Conservation (phyloP, 2,329 filamentous ascomycete species). For the Cercospora janseana region DNA sequence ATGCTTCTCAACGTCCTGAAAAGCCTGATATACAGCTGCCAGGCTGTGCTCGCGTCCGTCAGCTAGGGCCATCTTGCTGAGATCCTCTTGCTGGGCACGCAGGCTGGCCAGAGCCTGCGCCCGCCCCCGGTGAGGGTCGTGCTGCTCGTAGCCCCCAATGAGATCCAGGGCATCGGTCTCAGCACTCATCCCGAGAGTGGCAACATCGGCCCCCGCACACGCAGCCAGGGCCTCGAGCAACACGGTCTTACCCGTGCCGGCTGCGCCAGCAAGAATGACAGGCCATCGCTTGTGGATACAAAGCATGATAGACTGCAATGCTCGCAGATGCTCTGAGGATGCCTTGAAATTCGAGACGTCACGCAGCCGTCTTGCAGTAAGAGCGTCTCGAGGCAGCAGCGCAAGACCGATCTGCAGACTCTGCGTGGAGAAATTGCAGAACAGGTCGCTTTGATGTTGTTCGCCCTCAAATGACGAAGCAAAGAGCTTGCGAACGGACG, state of each 20-base stretch:
- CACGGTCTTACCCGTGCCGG: constrained; percentile 82
- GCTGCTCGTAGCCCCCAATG: constrained; percentile 93
- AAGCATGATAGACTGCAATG: constrained; percentile 82
- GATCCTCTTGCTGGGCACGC: constrained; percentile 13
- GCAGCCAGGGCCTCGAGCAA: constrained; percentile 79
- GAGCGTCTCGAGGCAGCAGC: constrained; percentile 59
- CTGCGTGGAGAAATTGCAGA: constrained; percentile 66
- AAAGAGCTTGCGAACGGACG: constrained; percentile 65
- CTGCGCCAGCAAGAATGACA: constrained; percentile 80
- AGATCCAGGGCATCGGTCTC: constrained; percentile 97
- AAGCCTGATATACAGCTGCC: constrained; percentile 10
- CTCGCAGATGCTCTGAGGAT: constrained; percentile 55
- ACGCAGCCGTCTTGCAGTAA: constrained; percentile 8
- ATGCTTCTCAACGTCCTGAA: constrained; percentile 9
- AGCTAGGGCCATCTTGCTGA: constrained; percentile 20
- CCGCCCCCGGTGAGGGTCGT: constrained; percentile 66
- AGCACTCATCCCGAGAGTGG: constrained; percentile 85
- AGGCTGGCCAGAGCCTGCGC: constrained; percentile 24
- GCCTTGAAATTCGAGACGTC: neutral
- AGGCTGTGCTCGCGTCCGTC: constrained; percentile 14
- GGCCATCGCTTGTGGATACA: constrained; percentile 85
- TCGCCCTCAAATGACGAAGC: constrained; percentile 58
- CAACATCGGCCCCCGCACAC: constrained; percentile 69
- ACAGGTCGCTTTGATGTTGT: constrained; percentile 53
- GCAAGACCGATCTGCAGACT: constrained; percentile 80